phyloP scores from a whole-genome alignment of 108 stramenopile species.

The Skeletonema marinoi region DNA sequence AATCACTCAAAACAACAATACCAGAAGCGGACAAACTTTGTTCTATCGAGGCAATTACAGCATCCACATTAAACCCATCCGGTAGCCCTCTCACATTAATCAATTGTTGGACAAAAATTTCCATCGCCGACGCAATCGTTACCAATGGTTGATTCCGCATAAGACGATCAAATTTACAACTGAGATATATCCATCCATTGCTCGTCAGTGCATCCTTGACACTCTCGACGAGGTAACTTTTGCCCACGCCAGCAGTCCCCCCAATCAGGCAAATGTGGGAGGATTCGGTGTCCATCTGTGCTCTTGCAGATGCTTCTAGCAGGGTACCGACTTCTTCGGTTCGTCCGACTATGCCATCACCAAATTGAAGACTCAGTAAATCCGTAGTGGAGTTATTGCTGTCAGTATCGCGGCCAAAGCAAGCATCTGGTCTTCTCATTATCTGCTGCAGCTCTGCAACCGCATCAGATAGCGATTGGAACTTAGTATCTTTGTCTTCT shows the following conservation, averaged over 20 bases:
- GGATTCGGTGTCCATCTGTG: background rate
- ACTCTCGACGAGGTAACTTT: background rate
- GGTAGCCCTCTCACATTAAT: background rate
- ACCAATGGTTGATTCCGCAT: background rate
- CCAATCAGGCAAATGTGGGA: background rate
- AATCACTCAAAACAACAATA: slow-evolving; percentile 4
- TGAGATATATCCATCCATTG: slow-evolving; percentile 4
- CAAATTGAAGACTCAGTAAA: background rate
- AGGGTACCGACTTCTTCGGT: background rate
- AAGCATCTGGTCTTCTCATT: background rate
- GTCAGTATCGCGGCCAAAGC: background rate
- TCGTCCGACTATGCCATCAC: background rate
- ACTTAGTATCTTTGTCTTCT: background rate
- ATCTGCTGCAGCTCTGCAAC: background rate
- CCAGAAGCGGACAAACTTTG: background rate
- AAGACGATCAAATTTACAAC: background rate
- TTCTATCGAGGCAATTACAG: background rate
- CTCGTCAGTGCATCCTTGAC: background rate
- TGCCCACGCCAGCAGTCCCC: background rate
- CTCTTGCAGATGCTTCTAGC: background rate
- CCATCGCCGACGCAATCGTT: background rate
- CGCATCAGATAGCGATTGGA: background rate
- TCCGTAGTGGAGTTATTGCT: background rate
- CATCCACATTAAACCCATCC: background rate
- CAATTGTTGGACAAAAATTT: background rate